phyloP scores from a whole-genome alignment of 2,329 filamentous ascomycete genomes.

The Pleomassaria siparia region DNA sequence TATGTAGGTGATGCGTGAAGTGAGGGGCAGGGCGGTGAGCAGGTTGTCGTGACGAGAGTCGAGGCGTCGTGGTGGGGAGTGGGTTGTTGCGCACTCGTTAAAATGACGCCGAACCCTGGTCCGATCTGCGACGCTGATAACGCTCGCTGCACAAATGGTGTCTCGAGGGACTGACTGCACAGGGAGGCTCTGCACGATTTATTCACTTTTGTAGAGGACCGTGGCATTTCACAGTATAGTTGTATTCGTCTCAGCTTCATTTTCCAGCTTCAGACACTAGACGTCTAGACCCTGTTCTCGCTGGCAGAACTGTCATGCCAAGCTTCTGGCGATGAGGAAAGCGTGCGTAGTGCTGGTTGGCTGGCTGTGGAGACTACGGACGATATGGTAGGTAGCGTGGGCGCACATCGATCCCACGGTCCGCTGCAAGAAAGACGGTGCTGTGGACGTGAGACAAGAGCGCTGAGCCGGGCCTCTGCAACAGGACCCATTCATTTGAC shows the following conservation, averaged over 20 bases:
- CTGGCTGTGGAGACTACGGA: constrained; percentile 4
- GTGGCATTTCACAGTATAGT: no score
- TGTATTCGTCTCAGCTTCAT: no score
- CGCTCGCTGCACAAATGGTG: background rate
- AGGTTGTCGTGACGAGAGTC: constrained; percentile 21
- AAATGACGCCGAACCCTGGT: constrained; percentile 24
- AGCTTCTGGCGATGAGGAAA: background rate
- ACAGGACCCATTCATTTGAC: background rate
- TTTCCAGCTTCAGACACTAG: no score
- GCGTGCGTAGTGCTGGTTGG: no score
- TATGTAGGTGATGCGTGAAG: constrained; percentile 14
- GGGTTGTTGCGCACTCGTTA: constrained; percentile 27
- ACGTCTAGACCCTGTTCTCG: background rate
- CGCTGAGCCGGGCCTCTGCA: background rate
- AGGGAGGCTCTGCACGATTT: background rate
- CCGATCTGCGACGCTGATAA: background rate
- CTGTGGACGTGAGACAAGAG: constrained; percentile 1
- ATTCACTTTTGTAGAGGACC: no score
- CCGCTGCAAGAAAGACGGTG: background rate
- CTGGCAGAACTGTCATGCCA: background rate
- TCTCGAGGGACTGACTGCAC: background rate
- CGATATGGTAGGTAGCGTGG: no score
- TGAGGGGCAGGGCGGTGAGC: constrained; percentile 5
- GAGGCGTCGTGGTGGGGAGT: constrained; percentile 27
- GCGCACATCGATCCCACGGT: background rate